Evolutionary conservation across 345 rosid species (phyloP).

Genomic region (Moringa oleifera): DNA sequence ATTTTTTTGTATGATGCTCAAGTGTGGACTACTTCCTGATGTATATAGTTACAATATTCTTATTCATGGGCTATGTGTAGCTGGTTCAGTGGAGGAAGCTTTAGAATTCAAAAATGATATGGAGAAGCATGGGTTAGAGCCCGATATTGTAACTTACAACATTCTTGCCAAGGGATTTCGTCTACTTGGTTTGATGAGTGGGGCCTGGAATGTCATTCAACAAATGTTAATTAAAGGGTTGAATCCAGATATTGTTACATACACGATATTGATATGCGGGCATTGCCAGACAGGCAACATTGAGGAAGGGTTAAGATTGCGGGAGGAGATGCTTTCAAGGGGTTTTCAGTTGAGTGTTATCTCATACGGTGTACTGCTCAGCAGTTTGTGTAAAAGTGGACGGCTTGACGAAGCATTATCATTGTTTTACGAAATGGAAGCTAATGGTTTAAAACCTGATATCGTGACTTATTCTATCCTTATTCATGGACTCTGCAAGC

Average conservation of each 20-base stretch:
- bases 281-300: constrained; percentile 53
- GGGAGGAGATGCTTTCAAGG: constrained; percentile 47
- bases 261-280: constrained; percentile 50
- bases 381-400: constrained; percentile 65
- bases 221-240: constrained; percentile 43
- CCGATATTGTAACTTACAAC: constrained; percentile 66
- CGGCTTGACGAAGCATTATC: constrained; percentile 42
- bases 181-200: constrained; percentile 44
- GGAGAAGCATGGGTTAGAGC: constrained; percentile 57
- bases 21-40: constrained; percentile 66
- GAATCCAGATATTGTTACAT: constrained; percentile 51
- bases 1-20: constrained; percentile 61
- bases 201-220: constrained; percentile 41
- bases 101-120: constrained; percentile 44
- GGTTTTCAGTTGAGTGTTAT: constrained; percentile 42
- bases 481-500: constrained; percentile 65
- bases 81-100: constrained; percentile 75
- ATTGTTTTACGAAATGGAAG: constrained; percentile 47
- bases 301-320: constrained; percentile 48
- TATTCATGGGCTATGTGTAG: constrained; percentile 59
- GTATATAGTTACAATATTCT: constrained; percentile 72
- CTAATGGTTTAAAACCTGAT: constrained; percentile 43
- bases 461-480: constrained; percentile 60
- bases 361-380: constrained; percentile 47
- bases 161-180: constrained; percentile 59